Percentiles rank a stretch among this genome's conserved stretches.
These are phyloP conservation scores for Plasmodium knowlesi DNA, from an alignment of 169 alveolate species.

Conservation along the genomic window DNA sequence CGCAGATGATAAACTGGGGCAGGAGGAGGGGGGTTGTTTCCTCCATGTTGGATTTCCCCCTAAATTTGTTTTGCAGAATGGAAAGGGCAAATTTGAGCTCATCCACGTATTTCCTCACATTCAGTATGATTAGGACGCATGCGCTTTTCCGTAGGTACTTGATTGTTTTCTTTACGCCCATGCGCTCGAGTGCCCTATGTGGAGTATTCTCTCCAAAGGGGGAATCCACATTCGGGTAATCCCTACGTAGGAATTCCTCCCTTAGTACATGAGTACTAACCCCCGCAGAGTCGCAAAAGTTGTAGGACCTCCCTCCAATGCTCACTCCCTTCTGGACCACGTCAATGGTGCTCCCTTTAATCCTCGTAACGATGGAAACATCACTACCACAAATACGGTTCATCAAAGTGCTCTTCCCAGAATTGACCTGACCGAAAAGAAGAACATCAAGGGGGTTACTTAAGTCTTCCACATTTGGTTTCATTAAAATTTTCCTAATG, in stretches of 20 bases:
- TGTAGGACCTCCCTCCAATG: constrained; percentile 51
- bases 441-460: constrained; percentile 62
- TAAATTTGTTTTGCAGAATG: background rate
- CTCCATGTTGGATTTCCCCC: background rate
- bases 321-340: constrained; percentile 74
- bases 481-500: constrained; percentile 31
- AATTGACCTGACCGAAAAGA: constrained; percentile 81
- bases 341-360: constrained; percentile 84
- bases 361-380: constrained; percentile 80
- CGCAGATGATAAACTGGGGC: constrained; percentile 22
- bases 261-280: background rate
- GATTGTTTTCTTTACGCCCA: constrained; percentile 31
- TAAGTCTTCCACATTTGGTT: constrained; percentile 61
- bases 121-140: constrained; percentile 7
- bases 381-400: constrained; percentile 76
- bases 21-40: background rate
- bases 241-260: background rate
- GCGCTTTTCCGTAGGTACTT: background rate
- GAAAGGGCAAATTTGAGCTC: constrained; percentile 2
- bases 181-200: constrained; percentile 29
- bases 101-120: constrained; percentile 8
- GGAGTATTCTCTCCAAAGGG: background rate
- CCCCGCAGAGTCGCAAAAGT: constrained; percentile 84
- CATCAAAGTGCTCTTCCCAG: constrained; percentile 84
- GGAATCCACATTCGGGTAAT: background rate